Percentiles rank a stretch among this genome's conserved stretches.
Conservation (phyloP, 2,329 filamentous ascomycete species). For the Alternaria brassicicola region DNA sequence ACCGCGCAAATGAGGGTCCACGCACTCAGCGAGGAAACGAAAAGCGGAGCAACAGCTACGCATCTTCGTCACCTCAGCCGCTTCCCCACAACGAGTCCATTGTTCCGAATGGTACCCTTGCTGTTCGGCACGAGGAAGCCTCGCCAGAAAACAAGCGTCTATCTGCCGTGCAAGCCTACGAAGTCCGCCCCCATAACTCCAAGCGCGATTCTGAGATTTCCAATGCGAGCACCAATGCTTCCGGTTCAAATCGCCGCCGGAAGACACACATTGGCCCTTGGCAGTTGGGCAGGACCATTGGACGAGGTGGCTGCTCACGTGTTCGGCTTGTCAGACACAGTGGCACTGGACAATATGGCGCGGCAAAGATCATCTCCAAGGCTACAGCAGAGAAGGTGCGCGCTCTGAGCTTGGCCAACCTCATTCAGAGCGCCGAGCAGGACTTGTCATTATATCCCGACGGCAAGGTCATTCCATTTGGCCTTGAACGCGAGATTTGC, state of each 20-base stretch:
- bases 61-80: constrained; percentile 25
- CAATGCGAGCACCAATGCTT: constrained; percentile 60
- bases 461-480: constrained; percentile 78
- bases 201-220: constrained; percentile 60
- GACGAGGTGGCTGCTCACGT: constrained; percentile 85
- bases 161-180: constrained; percentile 58
- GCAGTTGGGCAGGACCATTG: constrained; percentile 87
- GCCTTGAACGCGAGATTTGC: constrained; percentile 91
- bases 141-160: constrained; percentile 60
- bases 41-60: constrained; percentile 24
- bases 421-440: constrained; percentile 74
- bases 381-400: constrained; percentile 76
- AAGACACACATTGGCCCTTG: constrained; percentile 89
- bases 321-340: constrained; percentile 85
- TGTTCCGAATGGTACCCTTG: constrained; percentile 52
- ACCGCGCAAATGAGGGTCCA: constrained; percentile 40
- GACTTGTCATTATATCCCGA: constrained; percentile 59
- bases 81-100: constrained; percentile 55
- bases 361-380: constrained; percentile 95
- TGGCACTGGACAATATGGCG: constrained; percentile 78
- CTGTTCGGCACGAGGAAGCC: constrained; percentile 45
- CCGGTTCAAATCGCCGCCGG: constrained; percentile 56
- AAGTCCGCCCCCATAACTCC: constrained; percentile 55
- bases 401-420: constrained; percentile 81
- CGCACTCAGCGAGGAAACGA: constrained; percentile 25